These are phyloP conservation scores for Ogataea corticis DNA, from an alignment of 805 yeast genomes.

Conservation along the genomic window DNA sequence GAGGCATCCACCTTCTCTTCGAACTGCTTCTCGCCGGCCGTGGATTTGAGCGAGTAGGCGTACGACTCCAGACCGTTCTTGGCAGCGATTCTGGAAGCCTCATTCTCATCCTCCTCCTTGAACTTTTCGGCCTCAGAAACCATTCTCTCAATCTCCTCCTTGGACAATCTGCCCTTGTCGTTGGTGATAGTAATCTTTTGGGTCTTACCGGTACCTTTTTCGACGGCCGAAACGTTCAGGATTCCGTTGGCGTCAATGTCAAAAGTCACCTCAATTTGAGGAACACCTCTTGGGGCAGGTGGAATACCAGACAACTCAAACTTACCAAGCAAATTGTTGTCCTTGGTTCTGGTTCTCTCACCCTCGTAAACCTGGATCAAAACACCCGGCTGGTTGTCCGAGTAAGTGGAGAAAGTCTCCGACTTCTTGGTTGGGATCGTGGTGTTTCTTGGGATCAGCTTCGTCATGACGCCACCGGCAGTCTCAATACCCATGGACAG, in stretches of 20 bases:
- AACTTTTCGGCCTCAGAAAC: slow-evolving; percentile 96
- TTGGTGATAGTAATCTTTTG: slow-evolving; percentile 97
- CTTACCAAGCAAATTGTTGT: slow-evolving; percentile 95
- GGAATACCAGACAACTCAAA: slow-evolving; percentile 96
- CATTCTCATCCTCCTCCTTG: slow-evolving; percentile 95
- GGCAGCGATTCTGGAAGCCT: slow-evolving; percentile 88
- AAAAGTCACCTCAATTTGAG: slow-evolving; percentile 96
- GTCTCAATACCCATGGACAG: slow-evolving; percentile 97
- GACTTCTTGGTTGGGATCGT: slow-evolving; percentile 98
- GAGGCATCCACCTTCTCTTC: slow-evolving; percentile 67
- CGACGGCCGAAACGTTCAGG: slow-evolving; percentile 92
- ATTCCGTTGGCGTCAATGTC: slow-evolving; percentile 98
- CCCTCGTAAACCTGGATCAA: slow-evolving; percentile 97
- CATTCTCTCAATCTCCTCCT: slow-evolving; percentile 98
- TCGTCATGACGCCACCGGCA: slow-evolving; percentile 99
- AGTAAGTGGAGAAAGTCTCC: slow-evolving; percentile 93
- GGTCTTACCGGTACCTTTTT: slow-evolving; percentile 98
- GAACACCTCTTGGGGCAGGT: slow-evolving; percentile 99
- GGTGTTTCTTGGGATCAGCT: slow-evolving; percentile 96
- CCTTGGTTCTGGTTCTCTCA: slow-evolving; percentile 95
- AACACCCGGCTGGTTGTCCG: slow-evolving; percentile 99
- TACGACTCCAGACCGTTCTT: slow-evolving; percentile 96
- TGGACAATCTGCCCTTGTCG: slow-evolving; percentile 97
- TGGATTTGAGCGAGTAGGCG: slow-evolving; percentile 88
- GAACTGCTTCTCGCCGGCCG: slow-evolving; percentile 71